Evolutionary conservation across 2,329 filamentous ascomycete species (phyloP).

Genomic region (Neofusicoccum parvum): DNA sequence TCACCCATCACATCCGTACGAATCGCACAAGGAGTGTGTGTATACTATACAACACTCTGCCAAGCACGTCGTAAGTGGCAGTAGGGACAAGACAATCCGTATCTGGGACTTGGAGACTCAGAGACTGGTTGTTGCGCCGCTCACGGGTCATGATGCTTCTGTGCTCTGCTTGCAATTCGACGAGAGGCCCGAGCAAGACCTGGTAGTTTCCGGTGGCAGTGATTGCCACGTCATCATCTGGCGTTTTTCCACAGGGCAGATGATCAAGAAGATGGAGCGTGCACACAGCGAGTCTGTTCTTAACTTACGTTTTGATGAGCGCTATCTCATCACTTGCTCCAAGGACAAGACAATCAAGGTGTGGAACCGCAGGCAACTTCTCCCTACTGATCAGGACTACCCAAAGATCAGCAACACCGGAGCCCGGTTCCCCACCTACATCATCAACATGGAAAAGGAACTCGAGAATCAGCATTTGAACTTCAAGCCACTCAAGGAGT

Average conservation of each 20-base stretch:
- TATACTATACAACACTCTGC: conserved; percentile 91
- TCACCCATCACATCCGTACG: conserved; percentile 75
- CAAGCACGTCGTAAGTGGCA: conserved; percentile 88
- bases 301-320: conserved; percentile 88
- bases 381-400: conserved; percentile 43
- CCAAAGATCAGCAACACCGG: conserved; percentile 39
- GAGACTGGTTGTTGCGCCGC: conserved; percentile 71
- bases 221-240: conserved; percentile 90
- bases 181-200: conserved; percentile 78
- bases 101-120: conserved; percentile 88
- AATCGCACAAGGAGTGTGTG: conserved; percentile 89
- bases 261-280: conserved; percentile 71
- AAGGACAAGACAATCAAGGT: conserved; percentile 98
- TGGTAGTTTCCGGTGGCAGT: conserved; percentile 94
- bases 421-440: conserved; percentile 55
- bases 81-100: conserved; percentile 81
- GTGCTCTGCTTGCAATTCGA: conserved; percentile 97
- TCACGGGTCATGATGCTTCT: conserved; percentile 78
- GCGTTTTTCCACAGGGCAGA: conserved; percentile 87
- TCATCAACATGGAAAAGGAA: conserved; percentile 52
- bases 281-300: conserved; percentile 91
- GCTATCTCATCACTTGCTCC: conserved; percentile 92
- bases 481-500: conserved; percentile 65
- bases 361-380: conserved; percentile 71
- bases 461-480: conserved; percentile 39